Evolutionary conservation across 2,329 filamentous ascomycete species (phyloP).

Genomic region (Samsoniella hepiali): DNA sequence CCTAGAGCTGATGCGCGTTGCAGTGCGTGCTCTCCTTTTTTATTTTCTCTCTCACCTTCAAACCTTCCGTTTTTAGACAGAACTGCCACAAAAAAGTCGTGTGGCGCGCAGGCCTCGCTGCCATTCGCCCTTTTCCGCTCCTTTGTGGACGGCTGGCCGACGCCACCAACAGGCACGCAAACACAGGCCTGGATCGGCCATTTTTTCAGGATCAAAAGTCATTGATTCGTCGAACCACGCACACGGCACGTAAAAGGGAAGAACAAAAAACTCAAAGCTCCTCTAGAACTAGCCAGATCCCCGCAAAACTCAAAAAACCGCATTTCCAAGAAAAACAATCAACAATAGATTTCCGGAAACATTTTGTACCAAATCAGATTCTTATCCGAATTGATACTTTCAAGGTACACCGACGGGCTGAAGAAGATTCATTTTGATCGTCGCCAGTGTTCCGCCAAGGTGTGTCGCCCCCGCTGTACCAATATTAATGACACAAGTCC

Average conservation of each 20-base stretch:
- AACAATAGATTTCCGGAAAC: no score
- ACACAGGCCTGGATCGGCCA: background rate
- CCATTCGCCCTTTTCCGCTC: background rate
- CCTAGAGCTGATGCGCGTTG: no score
- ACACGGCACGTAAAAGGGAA: background rate
- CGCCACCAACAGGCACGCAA: slow-evolving; percentile 7
- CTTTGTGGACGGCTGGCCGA: background rate
- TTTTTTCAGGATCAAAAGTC: background rate
- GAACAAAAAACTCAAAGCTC: background rate
- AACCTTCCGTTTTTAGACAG: background rate
- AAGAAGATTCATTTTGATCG: background rate
- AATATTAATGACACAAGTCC: background rate
- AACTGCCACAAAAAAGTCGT: background rate
- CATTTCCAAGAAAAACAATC: no score
- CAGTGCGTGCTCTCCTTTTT: no score
- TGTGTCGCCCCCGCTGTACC: background rate
- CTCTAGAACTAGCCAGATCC: background rate
- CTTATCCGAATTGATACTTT: no score
- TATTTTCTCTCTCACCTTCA: background rate
- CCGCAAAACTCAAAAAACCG: background rate
- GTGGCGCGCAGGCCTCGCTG: background rate
- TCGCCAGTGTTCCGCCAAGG: background rate
- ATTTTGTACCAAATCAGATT: no score
- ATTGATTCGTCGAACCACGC: background rate
- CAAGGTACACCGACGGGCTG: no score